These are phyloP conservation scores for Przewalskia tangutica DNA, from an alignment of 257 asterid genomes.

Conservation along the genomic window DNA sequence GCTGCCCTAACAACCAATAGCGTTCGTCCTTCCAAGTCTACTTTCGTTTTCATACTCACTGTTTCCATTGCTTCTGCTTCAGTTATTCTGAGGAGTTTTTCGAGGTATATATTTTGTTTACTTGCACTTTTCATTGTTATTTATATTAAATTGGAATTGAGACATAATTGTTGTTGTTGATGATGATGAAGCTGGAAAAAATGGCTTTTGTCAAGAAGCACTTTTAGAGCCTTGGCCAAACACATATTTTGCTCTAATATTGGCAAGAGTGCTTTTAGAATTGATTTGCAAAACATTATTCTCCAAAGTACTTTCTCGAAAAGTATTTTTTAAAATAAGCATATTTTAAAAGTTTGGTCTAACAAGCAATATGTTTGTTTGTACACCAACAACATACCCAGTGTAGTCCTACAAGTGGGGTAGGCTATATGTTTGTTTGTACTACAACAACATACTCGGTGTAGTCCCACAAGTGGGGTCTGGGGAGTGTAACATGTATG, in stretches of 20 bases:
- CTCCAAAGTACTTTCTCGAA: neutral
- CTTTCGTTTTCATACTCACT: constrained; percentile 43
- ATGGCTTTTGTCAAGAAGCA: neutral
- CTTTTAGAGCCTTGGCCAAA: neutral
- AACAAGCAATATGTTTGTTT: neutral
- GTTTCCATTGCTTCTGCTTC: constrained; percentile 38
- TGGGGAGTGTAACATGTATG: too few species aligned
- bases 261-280: neutral
- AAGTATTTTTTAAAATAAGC: neutral
- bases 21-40: constrained; percentile 52
- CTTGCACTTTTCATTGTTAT: neutral
- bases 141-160: neutral
- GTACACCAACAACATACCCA: too few species aligned
- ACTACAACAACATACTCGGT: too few species aligned
- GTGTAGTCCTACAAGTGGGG: too few species aligned
- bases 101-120: neutral
- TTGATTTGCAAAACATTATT: neutral
- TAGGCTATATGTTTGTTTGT: too few species aligned
- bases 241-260: neutral
- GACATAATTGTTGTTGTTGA: neutral
- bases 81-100: constrained; percentile 28
- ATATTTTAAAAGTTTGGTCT: neutral
- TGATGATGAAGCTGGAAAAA: neutral
- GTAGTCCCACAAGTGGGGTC: too few species aligned
- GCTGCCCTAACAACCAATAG: constrained; percentile 79